Evolutionary conservation across 2,329 filamentous ascomycete genomes (phyloP).

Genomic region (Neopestalotiopsis sp.): DNA sequence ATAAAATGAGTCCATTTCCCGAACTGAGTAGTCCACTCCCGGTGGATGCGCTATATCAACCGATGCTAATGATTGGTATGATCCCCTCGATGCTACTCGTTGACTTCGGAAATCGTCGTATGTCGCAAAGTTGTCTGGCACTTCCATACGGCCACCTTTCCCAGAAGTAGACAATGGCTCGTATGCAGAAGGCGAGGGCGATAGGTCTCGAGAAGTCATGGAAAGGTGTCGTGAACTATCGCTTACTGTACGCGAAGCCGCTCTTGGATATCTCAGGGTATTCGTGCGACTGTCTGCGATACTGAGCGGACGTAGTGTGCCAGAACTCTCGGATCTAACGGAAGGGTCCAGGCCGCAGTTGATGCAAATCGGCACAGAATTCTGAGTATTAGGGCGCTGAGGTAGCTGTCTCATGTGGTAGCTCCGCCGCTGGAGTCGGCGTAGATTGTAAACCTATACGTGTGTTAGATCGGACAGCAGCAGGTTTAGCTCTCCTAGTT

Average conservation of each 20-base stretch:
- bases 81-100: not conserved
- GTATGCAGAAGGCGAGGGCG: not conserved
- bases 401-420: conserved; percentile 1
- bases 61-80: not conserved
- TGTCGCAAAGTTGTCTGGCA: not conserved
- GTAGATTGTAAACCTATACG: conserved; percentile 12
- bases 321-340: not conserved
- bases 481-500: not conserved
- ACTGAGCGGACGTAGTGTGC: not conserved
- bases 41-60: not conserved
- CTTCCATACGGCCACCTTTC: not conserved
- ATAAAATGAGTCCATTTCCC: conserved; percentile 12
- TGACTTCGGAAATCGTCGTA: not conserved
- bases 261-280: not conserved
- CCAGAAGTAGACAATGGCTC: not conserved
- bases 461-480: not conserved
- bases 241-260: not conserved
- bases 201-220: not conserved
- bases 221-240: not conserved
- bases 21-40: conserved; percentile 1
- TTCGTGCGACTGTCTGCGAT: not conserved
- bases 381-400: not conserved
- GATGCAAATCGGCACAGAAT: not conserved
- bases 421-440: conserved; percentile 12
- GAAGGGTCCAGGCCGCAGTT: conserved; percentile 13